These are phyloP conservation scores for Colletotrichum zoysiae DNA, from an alignment of 2,329 filamentous ascomycete species.

Conservation along the genomic window DNA sequence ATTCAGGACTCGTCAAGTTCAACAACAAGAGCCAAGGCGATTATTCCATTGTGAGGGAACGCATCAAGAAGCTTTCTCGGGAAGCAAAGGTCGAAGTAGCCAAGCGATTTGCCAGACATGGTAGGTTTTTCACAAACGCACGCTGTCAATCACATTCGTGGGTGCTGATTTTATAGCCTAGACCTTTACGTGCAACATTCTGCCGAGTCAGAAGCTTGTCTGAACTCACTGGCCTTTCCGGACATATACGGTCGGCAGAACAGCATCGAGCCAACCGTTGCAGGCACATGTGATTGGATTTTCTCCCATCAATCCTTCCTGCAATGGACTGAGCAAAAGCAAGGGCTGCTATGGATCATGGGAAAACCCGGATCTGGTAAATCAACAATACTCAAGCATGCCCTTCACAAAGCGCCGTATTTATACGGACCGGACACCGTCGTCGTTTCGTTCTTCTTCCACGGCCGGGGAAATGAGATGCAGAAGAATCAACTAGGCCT, in stretches of 20 bases:
- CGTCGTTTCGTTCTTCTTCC: not conserved
- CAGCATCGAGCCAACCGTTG: not conserved
- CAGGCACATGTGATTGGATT: not conserved
- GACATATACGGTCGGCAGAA: not conserved
- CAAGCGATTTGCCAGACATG: not conserved
- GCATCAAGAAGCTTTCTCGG: not conserved
- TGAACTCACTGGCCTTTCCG: not conserved
- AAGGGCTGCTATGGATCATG: not conserved
- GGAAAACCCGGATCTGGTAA: not conserved
- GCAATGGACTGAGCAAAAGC: not conserved
- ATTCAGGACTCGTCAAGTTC: slow-evolving; percentile 47
- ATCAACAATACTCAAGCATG: not conserved
- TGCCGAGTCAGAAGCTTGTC: not conserved
- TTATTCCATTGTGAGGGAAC: slow-evolving; percentile 1
- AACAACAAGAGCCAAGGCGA: not conserved
- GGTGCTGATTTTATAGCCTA: not conserved
- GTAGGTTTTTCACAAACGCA: not conserved
- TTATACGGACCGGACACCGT: not conserved
- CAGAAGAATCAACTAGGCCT: not conserved
- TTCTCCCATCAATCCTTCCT: not conserved
- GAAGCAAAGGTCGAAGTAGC: not conserved
- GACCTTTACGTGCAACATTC: not conserved
- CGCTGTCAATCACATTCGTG: not conserved
- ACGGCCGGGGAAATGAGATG: not conserved
- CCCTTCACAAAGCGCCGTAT: not conserved